A percentile compares a stretch with the other conserved stretches of the same genome.
These are phyloP conservation scores for Penicillium maclennaniae DNA, from an alignment of 495 filamentous ascomycete species.

Conservation along the genomic window DNA sequence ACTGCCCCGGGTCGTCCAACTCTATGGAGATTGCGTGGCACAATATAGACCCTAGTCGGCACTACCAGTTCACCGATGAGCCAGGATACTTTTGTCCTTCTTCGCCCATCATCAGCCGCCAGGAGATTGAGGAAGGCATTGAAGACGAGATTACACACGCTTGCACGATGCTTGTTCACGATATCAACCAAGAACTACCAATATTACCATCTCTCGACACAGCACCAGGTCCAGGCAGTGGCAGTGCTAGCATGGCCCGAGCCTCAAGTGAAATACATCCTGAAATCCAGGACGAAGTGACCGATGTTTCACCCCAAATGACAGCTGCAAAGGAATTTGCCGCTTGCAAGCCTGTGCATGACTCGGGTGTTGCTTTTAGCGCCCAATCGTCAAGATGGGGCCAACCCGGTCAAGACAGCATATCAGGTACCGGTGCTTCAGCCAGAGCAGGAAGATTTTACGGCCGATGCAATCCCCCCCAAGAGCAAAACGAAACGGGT, in stretches of 20 bases:
- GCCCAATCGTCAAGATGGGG: constrained; percentile 2
- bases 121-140: constrained; percentile 19
- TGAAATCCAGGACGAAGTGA: not conserved
- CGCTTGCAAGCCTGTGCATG: not conserved
- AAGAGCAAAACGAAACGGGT: not conserved
- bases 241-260: not conserved
- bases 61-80: constrained; percentile 24
- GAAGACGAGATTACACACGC: constrained; percentile 23
- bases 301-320: not conserved
- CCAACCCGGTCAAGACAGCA: not conserved
- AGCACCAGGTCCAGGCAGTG: not conserved
- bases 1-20: constrained; percentile 15
- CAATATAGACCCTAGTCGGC: constrained; percentile 3
- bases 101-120: constrained; percentile 18
- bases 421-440: constrained; percentile 3
- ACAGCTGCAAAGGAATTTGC: not conserved
- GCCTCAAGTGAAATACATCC: not conserved
- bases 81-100: constrained; percentile 21
- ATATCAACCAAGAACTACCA: constrained; percentile 24
- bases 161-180: constrained; percentile 22
- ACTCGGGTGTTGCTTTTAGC: constrained; percentile 11
- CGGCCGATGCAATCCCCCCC: constrained; percentile 7
- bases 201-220: constrained; percentile 12
- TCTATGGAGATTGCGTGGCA: constrained; percentile 5
- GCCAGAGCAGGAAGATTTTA: constrained; percentile 16